phyloP scores from a whole-genome alignment of 352 stramenopile genomes.

The Pythium vanterpoolii region DNA sequence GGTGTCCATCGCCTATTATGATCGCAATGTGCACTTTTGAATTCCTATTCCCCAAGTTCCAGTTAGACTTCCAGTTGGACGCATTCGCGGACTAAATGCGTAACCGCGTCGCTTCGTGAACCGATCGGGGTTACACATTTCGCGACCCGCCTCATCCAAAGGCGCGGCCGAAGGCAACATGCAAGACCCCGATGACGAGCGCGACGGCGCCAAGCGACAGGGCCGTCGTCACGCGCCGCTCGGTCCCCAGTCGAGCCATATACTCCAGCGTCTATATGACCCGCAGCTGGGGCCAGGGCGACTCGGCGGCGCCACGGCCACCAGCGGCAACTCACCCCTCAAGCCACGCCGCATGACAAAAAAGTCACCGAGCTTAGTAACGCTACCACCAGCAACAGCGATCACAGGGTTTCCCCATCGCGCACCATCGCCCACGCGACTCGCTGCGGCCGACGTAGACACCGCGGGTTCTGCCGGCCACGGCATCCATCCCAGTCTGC shows the following conservation, averaged over 20 bases:
- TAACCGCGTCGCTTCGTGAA: not conserved
- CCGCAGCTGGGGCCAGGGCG: constrained; percentile 42
- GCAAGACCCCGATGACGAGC: constrained; percentile 22
- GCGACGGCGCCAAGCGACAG: constrained; percentile 52
- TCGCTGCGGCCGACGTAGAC: constrained; percentile 16
- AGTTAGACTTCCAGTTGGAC: constrained; percentile 4
- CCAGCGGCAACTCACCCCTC: constrained; percentile 26
- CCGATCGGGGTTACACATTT: not conserved
- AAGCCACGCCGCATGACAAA: constrained; percentile 51
- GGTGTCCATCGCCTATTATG: not conserved
- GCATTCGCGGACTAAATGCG: not conserved
- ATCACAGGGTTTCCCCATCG: not conserved
- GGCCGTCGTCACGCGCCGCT: constrained; percentile 37
- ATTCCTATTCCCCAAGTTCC: not conserved
- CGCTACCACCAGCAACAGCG: constrained; percentile 21
- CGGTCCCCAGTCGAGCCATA: constrained; percentile 52
- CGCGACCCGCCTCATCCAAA: not conserved
- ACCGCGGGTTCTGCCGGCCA: not conserved
- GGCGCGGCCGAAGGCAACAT: not conserved
- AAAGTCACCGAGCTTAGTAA: constrained; percentile 42
- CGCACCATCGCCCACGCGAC: constrained; percentile 8
- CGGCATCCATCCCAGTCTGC: constrained; percentile 49
- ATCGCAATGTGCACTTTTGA: not conserved
- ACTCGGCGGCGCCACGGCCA: not conserved
- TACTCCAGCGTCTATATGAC: constrained; percentile 67